Conservation (phyloP, 2,329 filamentous ascomycete species). For the Lanzia echinophila region DNA sequence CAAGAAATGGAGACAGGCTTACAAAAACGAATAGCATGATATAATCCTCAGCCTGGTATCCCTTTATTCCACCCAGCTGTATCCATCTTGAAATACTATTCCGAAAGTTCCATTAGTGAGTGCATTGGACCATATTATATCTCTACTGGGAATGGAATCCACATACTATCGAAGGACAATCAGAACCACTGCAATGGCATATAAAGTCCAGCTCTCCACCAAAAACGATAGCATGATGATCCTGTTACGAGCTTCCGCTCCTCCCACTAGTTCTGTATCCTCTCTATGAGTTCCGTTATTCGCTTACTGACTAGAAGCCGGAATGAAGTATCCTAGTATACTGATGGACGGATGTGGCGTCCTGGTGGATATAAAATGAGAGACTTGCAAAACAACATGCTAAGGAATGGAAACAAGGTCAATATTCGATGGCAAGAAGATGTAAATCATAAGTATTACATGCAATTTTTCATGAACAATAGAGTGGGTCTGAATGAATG, state of each 20-base stretch:
- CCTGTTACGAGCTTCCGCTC: background rate
- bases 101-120: background rate
- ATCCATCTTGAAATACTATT: constrained; percentile 35
- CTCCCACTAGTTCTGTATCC: background rate
- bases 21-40: constrained; percentile 48
- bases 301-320: no score
- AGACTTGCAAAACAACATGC: no score
- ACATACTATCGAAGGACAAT: constrained; percentile 32
- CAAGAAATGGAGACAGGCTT: constrained; percentile 24
- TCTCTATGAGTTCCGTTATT: no score
- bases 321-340: no score
- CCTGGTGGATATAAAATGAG: no score
- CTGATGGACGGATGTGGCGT: no score
- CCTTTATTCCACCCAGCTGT: constrained; percentile 39
- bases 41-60: constrained; percentile 49
- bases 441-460: no score
- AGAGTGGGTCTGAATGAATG: no score
- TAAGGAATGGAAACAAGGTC: no score
- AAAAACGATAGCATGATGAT: constrained; percentile 7
- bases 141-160: background rate
- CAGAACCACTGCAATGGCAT: constrained; percentile 30
- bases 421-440: no score
- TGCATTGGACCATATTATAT: no score
- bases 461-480: no score
- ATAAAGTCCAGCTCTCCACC: constrained; percentile 41